Conservation (phyloP, 768 basidiomycete species). For the Tephrocybe sp. region DNA sequence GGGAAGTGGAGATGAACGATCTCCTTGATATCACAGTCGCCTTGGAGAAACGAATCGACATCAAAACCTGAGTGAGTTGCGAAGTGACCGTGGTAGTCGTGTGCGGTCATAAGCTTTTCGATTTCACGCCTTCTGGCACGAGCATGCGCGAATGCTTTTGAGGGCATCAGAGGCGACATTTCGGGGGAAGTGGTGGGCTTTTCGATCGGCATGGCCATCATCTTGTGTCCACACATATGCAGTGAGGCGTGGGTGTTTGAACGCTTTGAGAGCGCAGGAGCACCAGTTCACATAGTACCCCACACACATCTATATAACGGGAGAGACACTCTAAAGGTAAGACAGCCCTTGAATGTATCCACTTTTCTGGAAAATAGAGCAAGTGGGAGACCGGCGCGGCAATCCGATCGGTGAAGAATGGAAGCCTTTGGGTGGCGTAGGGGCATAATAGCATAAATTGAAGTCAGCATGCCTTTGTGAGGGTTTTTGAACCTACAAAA, state of each 20-base stretch:
- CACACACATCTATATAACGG: too few species aligned
- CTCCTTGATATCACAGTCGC: slow-evolving; percentile 3
- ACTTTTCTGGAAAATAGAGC: too few species aligned
- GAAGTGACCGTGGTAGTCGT: slow-evolving; percentile 10
- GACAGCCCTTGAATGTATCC: too few species aligned
- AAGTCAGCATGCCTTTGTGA: background rate
- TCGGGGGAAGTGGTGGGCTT: background rate
- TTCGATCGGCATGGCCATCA: background rate
- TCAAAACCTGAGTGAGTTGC: slow-evolving; percentile 12
- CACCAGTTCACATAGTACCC: background rate
- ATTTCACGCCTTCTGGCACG: slow-evolving; percentile 3
- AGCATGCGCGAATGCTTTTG: slow-evolving; percentile 7
- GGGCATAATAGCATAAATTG: background rate
- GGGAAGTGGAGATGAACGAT: slow-evolving; percentile 9
- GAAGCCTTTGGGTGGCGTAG: background rate
- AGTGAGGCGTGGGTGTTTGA: background rate
- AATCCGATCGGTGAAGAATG: background rate
- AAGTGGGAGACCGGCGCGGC: too few species aligned
- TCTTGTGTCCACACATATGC: too few species aligned
- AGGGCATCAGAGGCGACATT: background rate
- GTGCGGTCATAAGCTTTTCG: slow-evolving; percentile 6
- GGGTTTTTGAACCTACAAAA: too few species aligned
- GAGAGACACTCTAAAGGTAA: too few species aligned
- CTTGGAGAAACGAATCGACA: slow-evolving; percentile 1
- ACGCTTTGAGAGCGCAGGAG: background rate